Base-by-base conservation (phyloP, 2,329 filamentous ascomycete species). In the Fusarium xylarioides region DNA sequence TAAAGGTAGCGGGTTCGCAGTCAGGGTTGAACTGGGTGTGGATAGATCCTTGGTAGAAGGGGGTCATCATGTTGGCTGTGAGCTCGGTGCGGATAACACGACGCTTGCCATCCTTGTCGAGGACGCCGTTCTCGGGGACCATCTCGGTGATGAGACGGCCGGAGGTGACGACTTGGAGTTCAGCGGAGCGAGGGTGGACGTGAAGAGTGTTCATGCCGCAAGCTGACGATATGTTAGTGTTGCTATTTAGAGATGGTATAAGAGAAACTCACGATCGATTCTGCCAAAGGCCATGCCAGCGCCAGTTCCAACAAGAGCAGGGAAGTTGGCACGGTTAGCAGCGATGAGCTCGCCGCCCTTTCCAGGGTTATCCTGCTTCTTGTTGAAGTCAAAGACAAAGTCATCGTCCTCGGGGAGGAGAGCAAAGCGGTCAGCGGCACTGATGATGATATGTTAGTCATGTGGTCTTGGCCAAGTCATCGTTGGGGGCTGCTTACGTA, bases 131-230 rank as follows among this genome's bases (percentile, higher is more conserved):
- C 80, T 88, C 87, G 23, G 86, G 82, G 5, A 86, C 80, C 83
- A 89, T 88, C 74, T 87, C 85, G 47, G 86, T 85, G 61, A 86
- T 81, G 70, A 89, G 79, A 28, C 79, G 81, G 60, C 87, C 88
- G 44, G 84, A 73, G 50, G 85, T 83, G 73, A 89, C 83, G 77
- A 88, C 81, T 70, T 87, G 85, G 57, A 89, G 84, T 81, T 89
- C 87, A 37, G 85, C 83, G 37, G 85, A 84, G 46, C 87, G 86
- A 54, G 86, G 86, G 79, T 89, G 87, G 7, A 86, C 82, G 81
- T 89, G 88, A 23, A 87, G 86, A 12, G 86, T 88, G 82, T 88
- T 89, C 80, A 90, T 86, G 65, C 86, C 87, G 75, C 87, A 90
- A 40, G 83, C 81, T 80, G n/a, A 35, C 19, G 19, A 16, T 12